Percentiles rank a stretch among this genome's conserved stretches.
Conservation (phyloP, 257 asterid species). For the Avicennia marina region DNA sequence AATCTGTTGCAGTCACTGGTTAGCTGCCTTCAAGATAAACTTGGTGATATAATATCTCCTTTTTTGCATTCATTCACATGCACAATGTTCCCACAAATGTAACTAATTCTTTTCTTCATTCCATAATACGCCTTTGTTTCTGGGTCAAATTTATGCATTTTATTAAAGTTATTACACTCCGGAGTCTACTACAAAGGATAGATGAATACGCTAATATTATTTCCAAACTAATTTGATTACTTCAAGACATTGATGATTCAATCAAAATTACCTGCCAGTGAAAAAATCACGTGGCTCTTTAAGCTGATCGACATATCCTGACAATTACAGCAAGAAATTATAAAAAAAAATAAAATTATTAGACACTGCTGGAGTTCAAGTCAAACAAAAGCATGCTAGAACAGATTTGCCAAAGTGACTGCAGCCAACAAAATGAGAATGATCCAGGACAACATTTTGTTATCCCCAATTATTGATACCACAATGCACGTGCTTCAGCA, state of each 20-base stretch:
- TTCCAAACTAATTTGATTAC: not conserved
- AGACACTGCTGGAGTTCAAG: not conserved
- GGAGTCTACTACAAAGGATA: not conserved
- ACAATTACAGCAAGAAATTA: slow-evolving; percentile 6
- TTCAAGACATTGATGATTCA: not conserved
- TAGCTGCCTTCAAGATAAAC: slow-evolving; percentile 18
- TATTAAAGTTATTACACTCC: not conserved
- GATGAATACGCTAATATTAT: not conserved
- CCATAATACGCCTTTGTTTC: not conserved
- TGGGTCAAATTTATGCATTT: not conserved
- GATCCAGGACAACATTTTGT: too few relatives aligned
- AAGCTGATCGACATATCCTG: slow-evolving; percentile 68
- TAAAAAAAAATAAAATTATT: not conserved
- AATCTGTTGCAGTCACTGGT: slow-evolving; percentile 43
- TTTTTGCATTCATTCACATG: not conserved
- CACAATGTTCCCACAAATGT: not conserved
- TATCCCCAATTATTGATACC: too few relatives aligned
- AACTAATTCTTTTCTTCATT: not conserved
- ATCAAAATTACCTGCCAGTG: slow-evolving; percentile 72
- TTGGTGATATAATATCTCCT: not conserved
- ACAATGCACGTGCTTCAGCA: too few relatives aligned
- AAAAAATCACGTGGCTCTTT: slow-evolving; percentile 60
- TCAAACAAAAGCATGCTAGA: not conserved
- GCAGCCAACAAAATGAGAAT: not conserved
- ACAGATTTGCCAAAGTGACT: not conserved